Percentiles rank a stretch among this genome's conserved stretches.
Evolutionary conservation across 106 monocot genomes (phyloP).

Genomic region (Acorus gramineus): DNA sequence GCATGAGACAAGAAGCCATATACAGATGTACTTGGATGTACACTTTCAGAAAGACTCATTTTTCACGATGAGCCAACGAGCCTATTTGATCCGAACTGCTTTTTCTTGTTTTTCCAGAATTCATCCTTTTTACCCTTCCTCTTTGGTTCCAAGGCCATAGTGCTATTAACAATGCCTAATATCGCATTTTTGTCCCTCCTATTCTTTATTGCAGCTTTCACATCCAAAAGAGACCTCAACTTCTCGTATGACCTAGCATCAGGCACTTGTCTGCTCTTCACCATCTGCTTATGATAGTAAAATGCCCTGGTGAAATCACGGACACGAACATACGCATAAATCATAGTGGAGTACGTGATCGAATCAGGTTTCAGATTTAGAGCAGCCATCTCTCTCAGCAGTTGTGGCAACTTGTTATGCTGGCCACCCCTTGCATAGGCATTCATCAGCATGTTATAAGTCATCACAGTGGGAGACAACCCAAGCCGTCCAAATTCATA

Average conservation of each 20-base stretch:
- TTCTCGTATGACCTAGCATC: slow-evolving; percentile 65
- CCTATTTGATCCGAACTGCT: slow-evolving; percentile 7
- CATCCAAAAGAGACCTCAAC: slow-evolving; percentile 60
- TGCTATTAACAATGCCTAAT: slow-evolving; percentile 71
- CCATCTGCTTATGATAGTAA: slow-evolving; percentile 88
- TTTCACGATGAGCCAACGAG: too few species aligned
- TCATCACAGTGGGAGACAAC: slow-evolving; percentile 69
- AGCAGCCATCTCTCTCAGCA: slow-evolving; percentile 78
- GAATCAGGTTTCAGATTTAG: slow-evolving; percentile 73
- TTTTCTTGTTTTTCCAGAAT: slow-evolving; percentile 81
- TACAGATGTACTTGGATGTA: too few species aligned
- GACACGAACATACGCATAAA: slow-evolving; percentile 89
- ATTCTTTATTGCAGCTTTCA: slow-evolving; percentile 62
- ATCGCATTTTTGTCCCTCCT: slow-evolving; percentile 78
- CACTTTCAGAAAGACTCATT: too few species aligned
- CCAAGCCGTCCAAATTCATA: slow-evolving; percentile 63
- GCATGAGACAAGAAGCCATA: too few species aligned
- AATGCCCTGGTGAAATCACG: slow-evolving; percentile 80
- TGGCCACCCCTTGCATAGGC: slow-evolving; percentile 93
- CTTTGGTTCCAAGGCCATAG: slow-evolving; percentile 44
- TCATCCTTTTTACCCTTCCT: slow-evolving; percentile 84
- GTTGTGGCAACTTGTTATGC: slow-evolving; percentile 70
- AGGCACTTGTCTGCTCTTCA: slow-evolving; percentile 65
- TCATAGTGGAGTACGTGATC: slow-evolving; percentile 78
- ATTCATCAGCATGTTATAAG: slow-evolving; percentile 97